Conservation (phyloP, 2,329 filamentous ascomycete genomes). For the Cladophialophora exuberans region DNA sequence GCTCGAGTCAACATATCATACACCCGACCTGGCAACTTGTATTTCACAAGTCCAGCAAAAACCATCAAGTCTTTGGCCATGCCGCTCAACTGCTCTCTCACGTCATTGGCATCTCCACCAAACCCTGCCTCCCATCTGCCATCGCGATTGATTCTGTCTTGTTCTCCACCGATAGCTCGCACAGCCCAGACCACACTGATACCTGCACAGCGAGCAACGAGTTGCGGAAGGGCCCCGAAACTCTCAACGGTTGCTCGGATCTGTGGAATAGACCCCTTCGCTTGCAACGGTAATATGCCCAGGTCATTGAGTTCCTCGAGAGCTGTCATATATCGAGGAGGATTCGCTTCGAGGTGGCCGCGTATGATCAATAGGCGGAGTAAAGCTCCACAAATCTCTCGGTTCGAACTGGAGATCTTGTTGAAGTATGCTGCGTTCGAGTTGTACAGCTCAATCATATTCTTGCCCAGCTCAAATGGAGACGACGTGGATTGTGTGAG, state of each 20-base stretch:
- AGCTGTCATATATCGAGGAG: conserved; percentile 54
- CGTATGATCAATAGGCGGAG: conserved; percentile 66
- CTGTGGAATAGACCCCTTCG: conserved; percentile 63
- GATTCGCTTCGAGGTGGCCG: conserved; percentile 59
- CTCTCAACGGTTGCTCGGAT: conserved; percentile 81
- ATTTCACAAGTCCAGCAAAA: conserved; percentile 89
- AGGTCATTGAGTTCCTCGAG: conserved; percentile 51
- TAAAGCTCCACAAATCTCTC: conserved; percentile 62
- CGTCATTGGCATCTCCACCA: conserved; percentile 50
- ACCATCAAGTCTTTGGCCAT: conserved; percentile 90
- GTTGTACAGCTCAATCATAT: conserved; percentile 66
- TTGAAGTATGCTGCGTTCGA: conserved; percentile 63
- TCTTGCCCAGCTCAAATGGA: conserved; percentile 63
- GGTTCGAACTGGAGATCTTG: conserved; percentile 61
- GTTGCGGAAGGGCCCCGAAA: conserved; percentile 76
- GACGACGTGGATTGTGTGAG: conserved; percentile 68
- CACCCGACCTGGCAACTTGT: conserved; percentile 82
- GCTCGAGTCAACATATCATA: conserved; percentile 87
- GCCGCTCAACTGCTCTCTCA: conserved; percentile 40
- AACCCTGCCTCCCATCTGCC: conserved; percentile 73
- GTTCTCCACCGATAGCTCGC: conserved; percentile 77
- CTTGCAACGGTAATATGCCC: conserved; percentile 31
- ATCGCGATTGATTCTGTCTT: conserved; percentile 65
- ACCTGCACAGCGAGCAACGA: conserved; percentile 86
- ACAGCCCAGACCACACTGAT: conserved; percentile 95